A percentile compares a stretch with the other conserved stretches of the same genome.
These are phyloP conservation scores for Ceratocystis harringtonii DNA, from an alignment of 2,329 filamentous ascomycete species.

Conservation along the genomic window DNA sequence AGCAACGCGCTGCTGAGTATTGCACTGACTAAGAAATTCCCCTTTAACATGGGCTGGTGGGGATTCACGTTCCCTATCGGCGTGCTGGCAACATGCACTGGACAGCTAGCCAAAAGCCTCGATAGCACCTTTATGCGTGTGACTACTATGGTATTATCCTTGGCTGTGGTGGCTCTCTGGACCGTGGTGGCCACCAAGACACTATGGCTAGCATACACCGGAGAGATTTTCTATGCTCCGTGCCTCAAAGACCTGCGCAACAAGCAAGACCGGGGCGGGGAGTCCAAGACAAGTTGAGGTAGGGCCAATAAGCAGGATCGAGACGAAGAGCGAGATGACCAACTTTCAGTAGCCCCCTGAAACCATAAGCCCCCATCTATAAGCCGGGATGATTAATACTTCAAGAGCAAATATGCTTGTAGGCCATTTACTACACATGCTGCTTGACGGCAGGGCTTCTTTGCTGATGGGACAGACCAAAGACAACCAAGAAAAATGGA, in stretches of 20 bases:
- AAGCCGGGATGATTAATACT: too few relatives aligned
- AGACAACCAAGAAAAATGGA: too few relatives aligned
- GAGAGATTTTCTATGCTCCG: conserved; percentile 32
- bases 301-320: background rate
- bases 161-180: conserved; percentile 30
- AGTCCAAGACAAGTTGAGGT: conserved; percentile 6
- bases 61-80: conserved; percentile 34
- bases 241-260: conserved; percentile 25
- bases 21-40: conserved; percentile 27
- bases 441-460: too few relatives aligned
- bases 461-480: too few relatives aligned
- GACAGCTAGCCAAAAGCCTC: conserved; percentile 28
- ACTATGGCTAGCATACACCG: conserved; percentile 25
- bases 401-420: too few relatives aligned
- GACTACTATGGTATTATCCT: conserved; percentile 27
- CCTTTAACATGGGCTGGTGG: conserved; percentile 36
- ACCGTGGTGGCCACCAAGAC: conserved; percentile 29
- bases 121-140: conserved; percentile 31
- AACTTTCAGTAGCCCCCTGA: too few relatives aligned
- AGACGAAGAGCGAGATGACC: too few relatives aligned
- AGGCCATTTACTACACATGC: too few relatives aligned
- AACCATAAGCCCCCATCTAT: too few relatives aligned
- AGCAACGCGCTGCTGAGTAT: conserved; percentile 31
- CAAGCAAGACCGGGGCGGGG: conserved; percentile 21
- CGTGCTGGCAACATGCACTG: conserved; percentile 31